Conservation (phyloP, 805 yeast genomes). For the Metschnikowia amazonensis region DNA sequence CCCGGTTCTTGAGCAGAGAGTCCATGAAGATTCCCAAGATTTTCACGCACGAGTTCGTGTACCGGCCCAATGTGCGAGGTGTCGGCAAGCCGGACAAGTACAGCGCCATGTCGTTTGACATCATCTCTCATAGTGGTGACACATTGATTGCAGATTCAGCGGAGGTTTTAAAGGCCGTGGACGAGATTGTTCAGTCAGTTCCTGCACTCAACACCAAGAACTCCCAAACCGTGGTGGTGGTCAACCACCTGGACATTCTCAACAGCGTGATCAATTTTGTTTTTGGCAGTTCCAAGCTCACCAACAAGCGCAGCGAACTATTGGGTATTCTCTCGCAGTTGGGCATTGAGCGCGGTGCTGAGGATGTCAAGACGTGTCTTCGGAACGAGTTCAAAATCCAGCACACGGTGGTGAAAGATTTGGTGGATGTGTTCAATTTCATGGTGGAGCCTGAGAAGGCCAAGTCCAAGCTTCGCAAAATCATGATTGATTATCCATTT, state of each 20-base stretch:
- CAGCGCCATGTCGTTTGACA: slow-evolving; percentile 84
- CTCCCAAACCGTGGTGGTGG: slow-evolving; percentile 52
- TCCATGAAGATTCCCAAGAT: slow-evolving; percentile 52
- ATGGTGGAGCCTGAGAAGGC: slow-evolving; percentile 65
- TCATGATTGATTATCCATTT: slow-evolving; percentile 72
- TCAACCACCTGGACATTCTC: slow-evolving; percentile 80
- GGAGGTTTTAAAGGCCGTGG: slow-evolving; percentile 78
- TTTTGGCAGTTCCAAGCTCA: slow-evolving; percentile 68
- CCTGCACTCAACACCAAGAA: slow-evolving; percentile 57
- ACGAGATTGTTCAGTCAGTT: slow-evolving; percentile 61
- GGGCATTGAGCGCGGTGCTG: slow-evolving; percentile 63
- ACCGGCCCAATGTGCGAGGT: slow-evolving; percentile 57
- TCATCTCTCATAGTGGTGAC: slow-evolving; percentile 46
- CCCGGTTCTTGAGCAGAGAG: slow-evolving; percentile 72
- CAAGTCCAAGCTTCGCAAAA: slow-evolving; percentile 54
- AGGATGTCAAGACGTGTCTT: slow-evolving; percentile 46
- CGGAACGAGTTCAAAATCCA: slow-evolving; percentile 66
- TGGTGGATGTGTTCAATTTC: slow-evolving; percentile 73
- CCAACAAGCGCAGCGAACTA: slow-evolving; percentile 57
- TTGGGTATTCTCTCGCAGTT: slow-evolving; percentile 70
- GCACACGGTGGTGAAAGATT: slow-evolving; percentile 75
- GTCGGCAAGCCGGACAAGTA: slow-evolving; percentile 68
- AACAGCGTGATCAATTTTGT: slow-evolving; percentile 61
- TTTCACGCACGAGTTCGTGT: slow-evolving; percentile 77
- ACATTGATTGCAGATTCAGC: slow-evolving; percentile 53